Conservation (phyloP, 2,329 filamentous ascomycete species). For the Talaromyces islandicus region DNA sequence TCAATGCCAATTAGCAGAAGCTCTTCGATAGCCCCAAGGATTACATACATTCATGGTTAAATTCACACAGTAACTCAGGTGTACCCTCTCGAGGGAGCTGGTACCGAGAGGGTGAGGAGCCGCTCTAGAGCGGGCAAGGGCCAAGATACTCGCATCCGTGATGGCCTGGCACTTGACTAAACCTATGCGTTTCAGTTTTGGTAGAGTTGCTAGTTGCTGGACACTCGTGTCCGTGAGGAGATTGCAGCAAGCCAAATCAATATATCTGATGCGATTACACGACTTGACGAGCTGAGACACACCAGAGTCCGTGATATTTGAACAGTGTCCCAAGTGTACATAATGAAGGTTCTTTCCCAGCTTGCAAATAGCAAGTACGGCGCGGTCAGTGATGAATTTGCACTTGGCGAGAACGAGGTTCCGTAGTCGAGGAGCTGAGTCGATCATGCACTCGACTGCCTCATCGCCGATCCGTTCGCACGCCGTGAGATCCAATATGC, state of each 20-base stretch:
- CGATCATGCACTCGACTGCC: constrained; percentile 81
- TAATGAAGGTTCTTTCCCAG: constrained; percentile 96
- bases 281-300: constrained; percentile 75
- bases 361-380: constrained; percentile 79
- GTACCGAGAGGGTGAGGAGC: constrained; percentile 52
- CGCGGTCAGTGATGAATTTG: constrained; percentile 80
- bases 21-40: not conserved
- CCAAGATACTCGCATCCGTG: constrained; percentile 81
- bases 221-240: constrained; percentile 85
- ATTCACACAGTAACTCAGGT: constrained; percentile 89
- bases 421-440: constrained; percentile 76
- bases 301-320: constrained; percentile 81
- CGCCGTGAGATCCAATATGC: constrained; percentile 89
- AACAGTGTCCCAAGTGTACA: constrained; percentile 90
- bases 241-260: constrained; percentile 91
- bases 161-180: constrained; percentile 90
- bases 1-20: constrained; percentile 22
- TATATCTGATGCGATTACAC: constrained; percentile 94
- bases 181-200: constrained; percentile 90
- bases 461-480: constrained; percentile 79
- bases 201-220: constrained; percentile 72
- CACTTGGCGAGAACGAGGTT: constrained; percentile 96
- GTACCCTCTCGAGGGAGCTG: constrained; percentile 80
- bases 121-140: constrained; percentile 63
- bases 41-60: constrained; percentile 69